Evolutionary conservation across 345 rosid genomes (phyloP).

Genomic region (Eucalyptus sp.): DNA sequence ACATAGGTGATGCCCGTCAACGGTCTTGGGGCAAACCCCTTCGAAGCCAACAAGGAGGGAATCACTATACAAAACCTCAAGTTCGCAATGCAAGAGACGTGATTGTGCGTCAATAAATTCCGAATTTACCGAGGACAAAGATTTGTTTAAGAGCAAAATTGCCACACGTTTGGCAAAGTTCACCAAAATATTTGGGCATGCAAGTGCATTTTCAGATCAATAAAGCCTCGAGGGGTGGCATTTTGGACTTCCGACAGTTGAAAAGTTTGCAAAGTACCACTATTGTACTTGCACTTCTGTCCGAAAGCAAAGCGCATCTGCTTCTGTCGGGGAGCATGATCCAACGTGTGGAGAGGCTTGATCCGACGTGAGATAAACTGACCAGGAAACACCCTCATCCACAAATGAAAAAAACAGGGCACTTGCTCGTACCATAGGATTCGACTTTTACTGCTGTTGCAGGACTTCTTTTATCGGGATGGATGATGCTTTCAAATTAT

Average conservation of each 20-base stretch:
- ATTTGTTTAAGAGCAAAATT: background rate
- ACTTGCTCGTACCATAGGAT: background rate
- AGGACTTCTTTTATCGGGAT: background rate
- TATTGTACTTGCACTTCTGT: background rate
- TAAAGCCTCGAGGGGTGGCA: background rate
- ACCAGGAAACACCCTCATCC: background rate
- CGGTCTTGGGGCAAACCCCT: rapidly evolving
- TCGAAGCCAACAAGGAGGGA: background rate
- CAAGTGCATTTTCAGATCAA: background rate
- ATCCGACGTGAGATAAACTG: background rate
- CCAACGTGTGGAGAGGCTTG: background rate
- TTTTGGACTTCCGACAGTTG: background rate
- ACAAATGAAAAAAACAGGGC: background rate
- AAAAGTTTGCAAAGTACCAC: background rate
- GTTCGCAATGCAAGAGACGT: rapidly evolving
- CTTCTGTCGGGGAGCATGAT: background rate
- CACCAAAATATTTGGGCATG: background rate
- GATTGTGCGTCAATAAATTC: background rate
- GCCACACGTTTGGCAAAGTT: background rate
- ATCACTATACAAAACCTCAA: background rate
- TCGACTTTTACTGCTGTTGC: background rate
- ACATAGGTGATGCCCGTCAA: rapidly evolving
- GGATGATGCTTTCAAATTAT: background rate
- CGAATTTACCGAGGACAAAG: background rate
- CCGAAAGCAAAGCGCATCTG: background rate